Evolutionary conservation across 192 early-diverging fungal species (phyloP).

Genomic region (Mortierella hygrophila): DNA sequence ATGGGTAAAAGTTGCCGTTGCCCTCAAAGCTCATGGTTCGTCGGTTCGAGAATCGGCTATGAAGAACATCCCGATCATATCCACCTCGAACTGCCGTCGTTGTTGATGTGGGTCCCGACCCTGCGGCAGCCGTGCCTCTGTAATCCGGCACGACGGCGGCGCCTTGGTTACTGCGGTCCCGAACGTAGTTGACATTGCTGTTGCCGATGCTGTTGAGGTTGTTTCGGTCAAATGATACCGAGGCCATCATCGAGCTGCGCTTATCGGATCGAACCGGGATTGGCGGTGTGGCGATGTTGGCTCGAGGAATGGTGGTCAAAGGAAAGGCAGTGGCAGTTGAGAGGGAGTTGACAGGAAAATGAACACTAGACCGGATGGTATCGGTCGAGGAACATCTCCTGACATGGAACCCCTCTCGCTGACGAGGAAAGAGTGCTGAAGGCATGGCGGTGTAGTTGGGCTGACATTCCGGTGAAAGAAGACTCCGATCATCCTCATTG

Average conservation of each 20-base stretch:
- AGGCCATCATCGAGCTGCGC: conserved; percentile 33
- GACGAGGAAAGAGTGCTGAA: conserved; percentile 28
- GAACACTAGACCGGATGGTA: conserved; percentile 21
- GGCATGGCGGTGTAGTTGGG: conserved; percentile 36
- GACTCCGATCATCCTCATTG: conserved; percentile 23
- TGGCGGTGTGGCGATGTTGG: neutral
- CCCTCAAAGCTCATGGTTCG: conserved; percentile 49
- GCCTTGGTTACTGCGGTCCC: neutral
- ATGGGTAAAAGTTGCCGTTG: neutral
- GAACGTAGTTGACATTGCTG: neutral
- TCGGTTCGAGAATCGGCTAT: conserved; percentile 25
- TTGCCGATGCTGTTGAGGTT: neutral
- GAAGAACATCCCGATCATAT: conserved; percentile 19
- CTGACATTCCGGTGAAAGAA: conserved; percentile 37
- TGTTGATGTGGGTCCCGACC: no score
- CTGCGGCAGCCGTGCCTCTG: conserved; percentile 7
- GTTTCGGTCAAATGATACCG: neutral
- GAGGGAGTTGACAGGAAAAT: conserved; percentile 3
- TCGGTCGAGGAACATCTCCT: conserved; percentile 49
- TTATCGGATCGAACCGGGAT: conserved; percentile 39
- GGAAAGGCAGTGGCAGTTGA: neutral
- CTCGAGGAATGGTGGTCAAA: neutral
- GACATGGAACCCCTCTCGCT: conserved; percentile 28
- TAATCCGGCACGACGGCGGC: neutral
- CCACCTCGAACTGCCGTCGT: neutral